Percentiles rank a stretch among this genome's conserved stretches.
These are phyloP conservation scores for Moesziomyces sp. DNA, from an alignment of 1,284 basidiomycete species.

Conservation along the genomic window DNA sequence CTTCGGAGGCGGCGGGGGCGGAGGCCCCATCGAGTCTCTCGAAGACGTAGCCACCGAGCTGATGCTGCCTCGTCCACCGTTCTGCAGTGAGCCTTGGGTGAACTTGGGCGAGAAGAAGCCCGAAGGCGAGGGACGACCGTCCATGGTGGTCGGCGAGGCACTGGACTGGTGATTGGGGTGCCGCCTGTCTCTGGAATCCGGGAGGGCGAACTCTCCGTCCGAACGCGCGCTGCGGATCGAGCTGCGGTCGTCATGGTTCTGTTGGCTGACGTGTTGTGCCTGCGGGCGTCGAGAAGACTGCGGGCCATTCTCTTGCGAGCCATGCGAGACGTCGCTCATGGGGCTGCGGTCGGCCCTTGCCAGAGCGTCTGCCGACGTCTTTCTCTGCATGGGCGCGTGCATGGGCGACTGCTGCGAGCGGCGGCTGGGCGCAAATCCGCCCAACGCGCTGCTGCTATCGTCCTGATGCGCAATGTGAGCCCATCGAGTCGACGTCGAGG, in stretches of 20 bases:
- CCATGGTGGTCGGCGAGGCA: not conserved
- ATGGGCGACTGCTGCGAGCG: conserved; percentile 20
- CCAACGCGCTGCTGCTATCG: conserved; percentile 12
- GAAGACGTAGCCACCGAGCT: conserved; percentile 6
- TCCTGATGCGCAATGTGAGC: conserved; percentile 29
- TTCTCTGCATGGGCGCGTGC: conserved; percentile 19
- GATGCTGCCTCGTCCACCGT: conserved; percentile 2
- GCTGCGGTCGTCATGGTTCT: conserved; percentile 6
- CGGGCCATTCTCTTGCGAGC: too few species aligned
- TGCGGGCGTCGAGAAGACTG: not conserved
- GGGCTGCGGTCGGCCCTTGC: conserved; percentile 28
- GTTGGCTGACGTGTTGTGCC: not conserved
- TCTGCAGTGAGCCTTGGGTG: not conserved
- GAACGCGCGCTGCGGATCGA: conserved; percentile 11
- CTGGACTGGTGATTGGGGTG: not conserved
- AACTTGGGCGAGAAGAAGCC: conserved; percentile 8
- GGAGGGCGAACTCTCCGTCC: conserved; percentile 3
- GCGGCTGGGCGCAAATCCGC: conserved; percentile 6
- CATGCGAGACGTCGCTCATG: conserved; percentile 18
- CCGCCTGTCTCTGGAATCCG: not conserved
- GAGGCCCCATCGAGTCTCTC: conserved; percentile 37
- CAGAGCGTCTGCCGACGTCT: conserved; percentile 35
- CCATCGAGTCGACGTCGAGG: conserved; percentile 43
- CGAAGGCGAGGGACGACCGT: conserved; percentile 1
- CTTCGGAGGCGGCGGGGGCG: conserved; percentile 47